Evolutionary conservation across 768 basidiomycete species (phyloP), one percentile per base, ranked within the genome.

Genomic region (Leccinum uliginosum): DNA sequence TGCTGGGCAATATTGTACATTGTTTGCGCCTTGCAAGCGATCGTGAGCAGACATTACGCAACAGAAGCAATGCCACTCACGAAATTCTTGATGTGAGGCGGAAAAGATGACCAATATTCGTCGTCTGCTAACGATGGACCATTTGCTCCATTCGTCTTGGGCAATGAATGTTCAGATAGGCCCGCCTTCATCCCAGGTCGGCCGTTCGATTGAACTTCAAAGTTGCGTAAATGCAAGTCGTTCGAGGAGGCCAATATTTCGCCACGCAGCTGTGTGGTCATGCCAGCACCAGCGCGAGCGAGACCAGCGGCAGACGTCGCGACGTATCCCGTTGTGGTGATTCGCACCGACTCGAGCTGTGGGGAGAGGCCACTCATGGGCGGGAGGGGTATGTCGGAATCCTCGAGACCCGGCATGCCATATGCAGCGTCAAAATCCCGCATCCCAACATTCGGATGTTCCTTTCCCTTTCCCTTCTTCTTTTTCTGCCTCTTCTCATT

Each of bases 1-100:
- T 83, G 83, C 62, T 86, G 85, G 34, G 86, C 86, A 59, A 85
- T 81, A 52, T 83, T 77, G 65, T 85, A 84, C 83, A 86, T 84
- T 8, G 82, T 80, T 72, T 81, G 76, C 55, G 82, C 79, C 76
- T 84, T 77, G 54, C 67, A 64, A 47, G 61, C 65, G 65, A 60
- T 67, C 60, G 66, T 74, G 71, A 74, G 67, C 54, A 55, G 19
- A 68, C 59, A 61, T 59, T 56, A 65, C 23, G 15, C 51, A 49
- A 46, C 45, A 51, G 34, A 65, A 63, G 62, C 64, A 62, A 69
- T 70, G 62, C 55, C 64, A 60, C 83, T 76, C 67, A 89, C 85
- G 69, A 88, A 88, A 59, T 80, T 83, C 65, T 84, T 80, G 58
- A 87, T 79, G 63, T 87, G 83, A 23, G 81, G 78, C 35, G 87